Conservation (phyloP, 139 green algal species). For the Haematococcus lacustris region DNA sequence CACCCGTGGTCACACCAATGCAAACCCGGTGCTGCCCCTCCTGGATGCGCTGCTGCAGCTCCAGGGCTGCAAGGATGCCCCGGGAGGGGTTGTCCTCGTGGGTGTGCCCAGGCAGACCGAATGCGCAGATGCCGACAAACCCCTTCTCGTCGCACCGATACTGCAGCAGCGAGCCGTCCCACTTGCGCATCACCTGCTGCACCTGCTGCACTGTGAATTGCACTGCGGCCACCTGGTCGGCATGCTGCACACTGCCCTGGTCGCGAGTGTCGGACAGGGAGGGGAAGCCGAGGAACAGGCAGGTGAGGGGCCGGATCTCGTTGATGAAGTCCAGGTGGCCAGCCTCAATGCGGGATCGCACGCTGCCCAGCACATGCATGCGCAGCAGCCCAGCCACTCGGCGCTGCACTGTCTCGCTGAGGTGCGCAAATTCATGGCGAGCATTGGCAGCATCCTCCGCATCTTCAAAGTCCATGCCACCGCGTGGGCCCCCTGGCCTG, state of each 20-base stretch:
- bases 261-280: constrained; percentile 35
- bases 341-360: constrained; percentile 58
- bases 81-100: constrained; percentile 57
- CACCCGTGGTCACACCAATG: constrained; percentile 68
- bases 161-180: constrained; percentile 70
- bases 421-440: constrained; percentile 29
- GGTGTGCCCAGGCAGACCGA: constrained; percentile 68
- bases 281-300: constrained; percentile 86
- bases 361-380: constrained; percentile 63
- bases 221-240: constrained; percentile 17
- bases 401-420: constrained; percentile 28
- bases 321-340: constrained; percentile 72
- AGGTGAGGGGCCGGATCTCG: constrained; percentile 66
- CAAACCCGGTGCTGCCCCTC: constrained; percentile 20
- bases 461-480: background rate
- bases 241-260: constrained; percentile 4
- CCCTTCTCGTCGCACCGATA: constrained; percentile 85
- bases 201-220: constrained; percentile 38
- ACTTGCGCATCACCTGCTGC: constrained; percentile 58
- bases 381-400: constrained; percentile 46
- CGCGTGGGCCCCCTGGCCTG: background rate
- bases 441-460: too few relatives aligned
- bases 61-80: constrained; percentile 45
- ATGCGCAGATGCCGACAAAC: constrained; percentile 71
- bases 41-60: constrained; percentile 23